Base-by-base conservation (phyloP, 2,329 filamentous ascomycete genomes). In the Diaporthe ilicicola region DNA sequence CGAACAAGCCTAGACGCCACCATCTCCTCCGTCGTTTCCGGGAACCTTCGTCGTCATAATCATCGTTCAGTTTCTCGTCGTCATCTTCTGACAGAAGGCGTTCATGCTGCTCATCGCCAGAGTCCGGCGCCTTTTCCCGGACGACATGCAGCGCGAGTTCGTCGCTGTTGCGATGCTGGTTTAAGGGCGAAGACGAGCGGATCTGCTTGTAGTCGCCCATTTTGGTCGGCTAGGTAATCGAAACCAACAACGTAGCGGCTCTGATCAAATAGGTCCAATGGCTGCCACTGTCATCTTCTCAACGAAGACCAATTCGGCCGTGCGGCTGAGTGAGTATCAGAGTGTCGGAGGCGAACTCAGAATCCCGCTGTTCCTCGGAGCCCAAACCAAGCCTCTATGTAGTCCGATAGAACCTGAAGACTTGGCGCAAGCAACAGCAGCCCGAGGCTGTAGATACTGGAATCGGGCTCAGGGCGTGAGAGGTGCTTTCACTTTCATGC, bases 161-260 rank as follows among this genome's bases (percentile, higher is more conserved):
- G 37, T 69, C 42, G 51, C 55, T 67, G 54, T 48, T 19, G 22
- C 65, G 56, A 22, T 51, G 53, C 37, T 59, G 46, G n/a, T 64
- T 55, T 2, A 37, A 62, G 4, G 71, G 73, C 13, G 72, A 75
- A 67, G 68, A 75, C 61, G 72, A 74, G 68, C 70, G 73, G 66
- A 71, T 46, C 34, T 68, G 72, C 66, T 72, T 71, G 67, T 76
- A 76, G 70, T 48, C 22, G 22, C 65, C 54, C 69, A 72, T 73
- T 7, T 59, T 66, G 17, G 34, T 2, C n/a, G 19, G 39, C 15
- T 42, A 37, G 9, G 7, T 62, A 34, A n/a, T 24, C 34, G 53
- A 17, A 27, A 27, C 53, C 15, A 46, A n/a, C n/a, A n/a, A 2
- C 10, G 24, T 29, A 46, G 53, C 34, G 37, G 37, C 54, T 61